Conservation (phyloP, 257 asterid genomes). For the Petrea volubilis region DNA sequence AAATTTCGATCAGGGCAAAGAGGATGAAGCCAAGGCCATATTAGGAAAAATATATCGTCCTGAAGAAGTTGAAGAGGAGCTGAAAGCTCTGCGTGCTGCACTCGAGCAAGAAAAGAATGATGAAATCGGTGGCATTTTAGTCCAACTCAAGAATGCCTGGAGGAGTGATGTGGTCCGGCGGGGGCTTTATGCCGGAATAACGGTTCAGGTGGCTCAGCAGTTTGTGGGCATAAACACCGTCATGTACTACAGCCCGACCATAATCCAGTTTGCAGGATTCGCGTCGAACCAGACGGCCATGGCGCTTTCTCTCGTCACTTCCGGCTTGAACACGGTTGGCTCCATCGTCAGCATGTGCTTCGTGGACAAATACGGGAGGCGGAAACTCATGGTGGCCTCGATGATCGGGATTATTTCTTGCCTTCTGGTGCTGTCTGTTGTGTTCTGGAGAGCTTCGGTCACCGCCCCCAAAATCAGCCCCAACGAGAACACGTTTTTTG, state of each 20-base stretch:
- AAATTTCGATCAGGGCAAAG: constrained; percentile 25
- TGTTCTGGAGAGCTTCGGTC: constrained; percentile 37
- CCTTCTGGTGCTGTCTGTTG: constrained; percentile 18
- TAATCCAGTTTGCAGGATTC: constrained; percentile 39
- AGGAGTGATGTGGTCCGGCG: constrained; percentile 32
- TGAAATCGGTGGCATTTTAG: constrained; percentile 15
- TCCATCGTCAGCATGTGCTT: constrained; percentile 36
- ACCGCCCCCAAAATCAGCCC: constrained; percentile 41
- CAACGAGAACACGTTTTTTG: constrained; percentile 33
- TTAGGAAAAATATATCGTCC: constrained; percentile 40
- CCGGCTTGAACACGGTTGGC: constrained; percentile 38
- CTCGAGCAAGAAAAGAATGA: constrained; percentile 24
- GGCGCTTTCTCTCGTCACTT: constrained; percentile 37
- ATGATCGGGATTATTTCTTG: constrained; percentile 37
- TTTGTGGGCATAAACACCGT: too few relatives aligned
- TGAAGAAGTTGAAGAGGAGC: constrained; percentile 41
- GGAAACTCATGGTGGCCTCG: constrained; percentile 39
- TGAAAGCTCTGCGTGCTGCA: constrained; percentile 31
- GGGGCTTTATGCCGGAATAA: constrained; percentile 33
- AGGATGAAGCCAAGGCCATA: constrained; percentile 31
- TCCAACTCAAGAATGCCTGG: constrained; percentile 19
- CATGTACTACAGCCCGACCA: too few relatives aligned
- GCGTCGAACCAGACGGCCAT: constrained; percentile 40
- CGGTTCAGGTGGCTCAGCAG: constrained; percentile 37
- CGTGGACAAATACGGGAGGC: constrained; percentile 34